phyloP scores from a whole-genome alignment of 2,329 filamentous ascomycete genomes.

The Fusarium sp. region DNA sequence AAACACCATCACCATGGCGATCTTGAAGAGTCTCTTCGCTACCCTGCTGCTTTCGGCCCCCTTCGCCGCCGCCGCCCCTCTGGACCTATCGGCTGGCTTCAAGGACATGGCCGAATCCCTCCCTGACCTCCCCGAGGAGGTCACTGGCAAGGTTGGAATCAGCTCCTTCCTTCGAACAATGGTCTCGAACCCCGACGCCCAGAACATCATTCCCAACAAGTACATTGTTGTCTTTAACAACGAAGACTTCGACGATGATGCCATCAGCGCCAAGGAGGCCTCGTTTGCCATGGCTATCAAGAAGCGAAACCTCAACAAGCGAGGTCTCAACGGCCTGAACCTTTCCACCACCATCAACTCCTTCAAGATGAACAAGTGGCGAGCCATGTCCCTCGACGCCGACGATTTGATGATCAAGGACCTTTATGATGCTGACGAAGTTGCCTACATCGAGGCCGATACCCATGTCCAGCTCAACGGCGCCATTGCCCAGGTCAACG shows the following conservation, averaged over 20 bases:
- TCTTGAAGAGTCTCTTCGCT: conserved; percentile 41
- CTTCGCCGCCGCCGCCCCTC: conserved; percentile 45
- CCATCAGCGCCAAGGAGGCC: conserved; percentile 62
- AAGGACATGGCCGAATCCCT: conserved; percentile 32
- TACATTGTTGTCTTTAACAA: conserved; percentile 75
- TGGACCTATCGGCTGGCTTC: conserved; percentile 25
- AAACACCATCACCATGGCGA: conserved; percentile 41
- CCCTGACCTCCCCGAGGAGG: conserved; percentile 22
- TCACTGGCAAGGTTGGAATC: conserved; percentile 35
- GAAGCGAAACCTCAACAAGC: conserved; percentile 69
- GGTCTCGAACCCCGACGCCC: conserved; percentile 62
- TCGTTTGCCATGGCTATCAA: conserved; percentile 61
- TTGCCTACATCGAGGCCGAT: conserved; percentile 67
- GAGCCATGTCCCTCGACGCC: conserved; percentile 64
- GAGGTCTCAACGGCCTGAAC: conserved; percentile 58
- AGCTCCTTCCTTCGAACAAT: conserved; percentile 51
- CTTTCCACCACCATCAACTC: conserved; percentile 61
- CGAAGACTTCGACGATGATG: conserved; percentile 60
- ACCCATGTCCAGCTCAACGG: conserved; percentile 58
- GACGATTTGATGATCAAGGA: conserved; percentile 62
- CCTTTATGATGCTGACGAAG: conserved; percentile 61
- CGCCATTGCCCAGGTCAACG: conserved; percentile 63
- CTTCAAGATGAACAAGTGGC: conserved; percentile 63
- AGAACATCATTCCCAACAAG: conserved; percentile 64
- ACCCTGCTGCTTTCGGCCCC: conserved; percentile 42